These are phyloP conservation scores for Debaryomyces psychrophilus DNA, from an alignment of 1,139 yeast genomes.

Conservation along the genomic window DNA sequence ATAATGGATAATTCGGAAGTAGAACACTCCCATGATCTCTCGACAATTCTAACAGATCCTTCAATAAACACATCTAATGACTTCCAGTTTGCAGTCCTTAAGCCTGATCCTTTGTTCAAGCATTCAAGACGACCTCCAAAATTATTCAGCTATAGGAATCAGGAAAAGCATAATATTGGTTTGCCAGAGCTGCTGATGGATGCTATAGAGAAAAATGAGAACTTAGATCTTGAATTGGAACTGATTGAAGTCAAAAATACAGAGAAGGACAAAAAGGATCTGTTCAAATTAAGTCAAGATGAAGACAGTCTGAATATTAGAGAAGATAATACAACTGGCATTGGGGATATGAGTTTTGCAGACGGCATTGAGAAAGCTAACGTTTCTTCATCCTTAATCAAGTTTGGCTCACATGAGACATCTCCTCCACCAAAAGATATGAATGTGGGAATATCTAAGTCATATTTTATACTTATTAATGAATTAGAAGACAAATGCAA, in stretches of 20 bases:
- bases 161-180: neutral
- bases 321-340: neutral
- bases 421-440: neutral
- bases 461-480: slow-evolving; percentile 4
- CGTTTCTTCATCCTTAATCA: neutral
- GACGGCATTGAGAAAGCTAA: neutral
- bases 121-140: neutral
- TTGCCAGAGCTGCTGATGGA: neutral
- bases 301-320: neutral
- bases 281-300: neutral
- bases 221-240: neutral
- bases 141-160: neutral
- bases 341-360: neutral
- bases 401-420: neutral
- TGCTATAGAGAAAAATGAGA: neutral
- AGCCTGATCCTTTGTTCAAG: neutral
- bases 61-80: neutral
- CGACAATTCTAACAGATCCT: neutral
- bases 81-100: neutral
- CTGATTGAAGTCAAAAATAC: neutral
- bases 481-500: slow-evolving; percentile 5
- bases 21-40: neutral
- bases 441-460: neutral
- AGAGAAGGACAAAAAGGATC: neutral
- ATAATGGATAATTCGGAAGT: neutral